Base-by-base conservation (phyloP, 768 basidiomycete species). In the Suillus sp. region DNA sequence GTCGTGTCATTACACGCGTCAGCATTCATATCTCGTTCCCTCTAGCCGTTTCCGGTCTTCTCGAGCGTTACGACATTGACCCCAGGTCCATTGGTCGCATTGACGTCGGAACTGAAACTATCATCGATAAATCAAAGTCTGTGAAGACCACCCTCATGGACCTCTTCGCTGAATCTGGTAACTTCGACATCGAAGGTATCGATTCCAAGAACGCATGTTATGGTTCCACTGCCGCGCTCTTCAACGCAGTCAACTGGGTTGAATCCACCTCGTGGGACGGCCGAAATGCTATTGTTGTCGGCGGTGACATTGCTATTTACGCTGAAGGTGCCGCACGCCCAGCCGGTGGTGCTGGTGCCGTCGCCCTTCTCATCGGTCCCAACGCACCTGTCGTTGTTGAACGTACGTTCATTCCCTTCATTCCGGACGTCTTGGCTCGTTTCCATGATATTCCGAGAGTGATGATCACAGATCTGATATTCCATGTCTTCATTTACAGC, bases 161-260 rank as follows among this genome's bases (percentile, higher is more conserved):
- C 78, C 90, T 99, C 72, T 99, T 99, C 74, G 88, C 91, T 51
- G 88, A 86, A 64, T 86, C 89, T 35, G 95, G 95, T 62, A 99
- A 99, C 86, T 86, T 85, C 70, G 97, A 99, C 73, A 95, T 99
- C 62, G 97, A 99, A 79, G 97, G 97, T 69, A 92, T 99, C 76
- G 97, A 99, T 80, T 95, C 93, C 53, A 99, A 99, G 82, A 99
- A 98, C 74, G 97, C 97, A 22, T 99, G 97, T 82, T 99, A 99
- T 72, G 97, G 97, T 34, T 96, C 94, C 40, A 99, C 97, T 27
- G 97, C 97, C 51, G 97, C 97, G 4, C 87, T 99, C 62, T 99
- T 98, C 88, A 99, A 99, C 78, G 92, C 94, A 55, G 82, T 96
- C 74, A 99, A 99, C 85, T 99, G 97, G 97, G 81, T 98, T 64